phyloP scores from a whole-genome alignment of 177 flowering plant species.

The Vitis hybrid region DNA sequence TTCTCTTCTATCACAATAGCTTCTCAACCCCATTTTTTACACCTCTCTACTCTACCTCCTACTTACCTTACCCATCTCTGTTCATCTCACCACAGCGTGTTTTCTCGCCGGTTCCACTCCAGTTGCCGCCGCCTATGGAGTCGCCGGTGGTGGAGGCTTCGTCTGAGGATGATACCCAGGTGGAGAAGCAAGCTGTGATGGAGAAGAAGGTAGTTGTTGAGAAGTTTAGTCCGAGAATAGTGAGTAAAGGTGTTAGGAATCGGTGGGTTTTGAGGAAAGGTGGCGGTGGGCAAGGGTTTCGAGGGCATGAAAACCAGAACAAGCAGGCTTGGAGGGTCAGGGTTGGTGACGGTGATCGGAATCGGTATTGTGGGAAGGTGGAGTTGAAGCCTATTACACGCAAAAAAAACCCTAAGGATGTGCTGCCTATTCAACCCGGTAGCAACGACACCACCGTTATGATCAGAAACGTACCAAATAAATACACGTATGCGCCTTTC shows the following conservation, averaged over 20 bases:
- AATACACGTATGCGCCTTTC: conserved; percentile 32
- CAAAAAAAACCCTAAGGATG: not conserved
- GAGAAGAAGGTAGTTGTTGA: not conserved
- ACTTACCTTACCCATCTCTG: not conserved
- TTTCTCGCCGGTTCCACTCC: not conserved
- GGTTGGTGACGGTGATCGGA: not conserved
- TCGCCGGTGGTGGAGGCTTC: not conserved
- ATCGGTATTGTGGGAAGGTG: not conserved
- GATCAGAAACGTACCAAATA: conserved; percentile 52
- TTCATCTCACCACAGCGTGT: not conserved
- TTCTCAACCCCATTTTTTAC: not conserved
- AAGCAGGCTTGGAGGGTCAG: not conserved
- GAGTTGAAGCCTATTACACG: not conserved
- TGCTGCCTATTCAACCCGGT: conserved; percentile 9
- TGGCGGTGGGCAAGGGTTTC: not conserved
- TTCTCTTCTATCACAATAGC: not conserved
- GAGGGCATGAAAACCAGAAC: not conserved
- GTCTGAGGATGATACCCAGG: not conserved
- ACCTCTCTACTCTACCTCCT: not conserved
- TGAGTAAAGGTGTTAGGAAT: not conserved
- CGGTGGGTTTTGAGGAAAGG: not conserved
- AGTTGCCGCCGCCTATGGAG: too few species aligned
- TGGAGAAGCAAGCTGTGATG: not conserved
- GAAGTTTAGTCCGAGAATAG: not conserved
- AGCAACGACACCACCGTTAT: conserved; percentile 39